Percentiles rank a stretch among this genome's conserved stretches.
These are phyloP conservation scores for Coniochaeta sp. DNA, from an alignment of 2,329 filamentous ascomycete species.

Conservation along the genomic window DNA sequence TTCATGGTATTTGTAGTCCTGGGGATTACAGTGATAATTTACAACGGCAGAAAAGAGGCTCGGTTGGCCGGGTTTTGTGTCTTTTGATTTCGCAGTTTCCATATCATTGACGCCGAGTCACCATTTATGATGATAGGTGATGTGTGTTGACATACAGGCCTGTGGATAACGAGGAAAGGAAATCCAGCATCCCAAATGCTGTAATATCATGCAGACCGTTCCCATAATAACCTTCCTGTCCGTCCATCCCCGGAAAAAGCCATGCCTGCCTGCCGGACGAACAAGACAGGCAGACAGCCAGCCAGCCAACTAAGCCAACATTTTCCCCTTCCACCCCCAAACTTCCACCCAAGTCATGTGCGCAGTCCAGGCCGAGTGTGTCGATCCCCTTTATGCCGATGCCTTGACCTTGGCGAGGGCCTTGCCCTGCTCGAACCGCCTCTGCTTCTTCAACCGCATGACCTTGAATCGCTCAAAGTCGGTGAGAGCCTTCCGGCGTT, in stretches of 20 bases:
- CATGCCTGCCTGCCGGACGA: constrained; percentile 6
- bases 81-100: constrained; percentile 52
- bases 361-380: neutral
- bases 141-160: constrained; percentile 51
- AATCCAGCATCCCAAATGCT: constrained; percentile 51
- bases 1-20: neutral
- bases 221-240: constrained; percentile 23
- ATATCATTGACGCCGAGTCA: constrained; percentile 59
- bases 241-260: constrained; percentile 15
- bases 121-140: constrained; percentile 36
- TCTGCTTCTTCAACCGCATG: constrained; percentile 98
- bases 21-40: neutral
- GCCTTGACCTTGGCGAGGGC: constrained; percentile 88
- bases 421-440: constrained; percentile 97
- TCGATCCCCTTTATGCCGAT: constrained; percentile 51
- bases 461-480: constrained; percentile 99
- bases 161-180: constrained; percentile 49
- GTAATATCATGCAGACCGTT: constrained; percentile 37
- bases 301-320: constrained; percentile 14
- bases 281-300: neutral
- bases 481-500: constrained; percentile 83
- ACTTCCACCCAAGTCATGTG: constrained; percentile 4
- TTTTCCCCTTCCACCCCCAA: constrained; percentile 8
- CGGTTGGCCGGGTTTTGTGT: constrained; percentile 18
- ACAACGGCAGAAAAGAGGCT: constrained; percentile 6